Evolutionary conservation across 2,329 filamentous ascomycete genomes (phyloP).

Genomic region (Biscogniauxia sp.): DNA sequence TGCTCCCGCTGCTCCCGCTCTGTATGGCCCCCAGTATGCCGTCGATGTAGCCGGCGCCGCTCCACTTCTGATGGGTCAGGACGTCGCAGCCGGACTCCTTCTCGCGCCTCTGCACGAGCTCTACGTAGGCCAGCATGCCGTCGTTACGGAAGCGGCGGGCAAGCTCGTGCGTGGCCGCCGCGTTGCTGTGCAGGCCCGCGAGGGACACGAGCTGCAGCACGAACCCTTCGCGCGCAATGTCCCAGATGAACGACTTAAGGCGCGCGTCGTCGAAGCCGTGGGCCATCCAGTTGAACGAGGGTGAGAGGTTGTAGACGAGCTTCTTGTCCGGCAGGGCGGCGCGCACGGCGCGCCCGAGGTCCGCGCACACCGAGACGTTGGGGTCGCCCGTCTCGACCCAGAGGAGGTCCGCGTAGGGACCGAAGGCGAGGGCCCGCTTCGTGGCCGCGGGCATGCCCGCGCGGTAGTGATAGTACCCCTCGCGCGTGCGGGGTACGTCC

Average conservation of each 20-base stretch:
- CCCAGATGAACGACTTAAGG: slow-evolving; percentile 92
- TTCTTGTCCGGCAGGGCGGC: slow-evolving; percentile 72
- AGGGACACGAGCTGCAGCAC: slow-evolving; percentile 66
- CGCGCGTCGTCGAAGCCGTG: slow-evolving; percentile 85
- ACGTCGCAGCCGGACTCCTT: slow-evolving; percentile 90
- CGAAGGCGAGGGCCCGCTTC: slow-evolving; percentile 89
- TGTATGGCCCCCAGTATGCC: slow-evolving; percentile 87
- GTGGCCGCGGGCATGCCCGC: slow-evolving; percentile 83
- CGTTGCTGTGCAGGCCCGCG: slow-evolving; percentile 64
- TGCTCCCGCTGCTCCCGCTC: slow-evolving; percentile 81
- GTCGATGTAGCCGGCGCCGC: slow-evolving; percentile 70
- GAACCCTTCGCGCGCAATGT: slow-evolving; percentile 85
- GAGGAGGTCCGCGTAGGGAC: slow-evolving; percentile 87
- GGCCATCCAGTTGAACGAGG: slow-evolving; percentile 98
- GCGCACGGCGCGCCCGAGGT: slow-evolving; percentile 76
- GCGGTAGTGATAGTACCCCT: slow-evolving; percentile 90
- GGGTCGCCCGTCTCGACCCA: slow-evolving; percentile 97
- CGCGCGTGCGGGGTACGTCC: slow-evolving; percentile 88
- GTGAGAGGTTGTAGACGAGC: slow-evolving; percentile 93
- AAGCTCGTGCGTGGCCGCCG: slow-evolving; percentile 68
- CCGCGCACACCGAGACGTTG: slow-evolving; percentile 70
- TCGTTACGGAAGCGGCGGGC: slow-evolving; percentile 80
- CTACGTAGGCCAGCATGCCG: slow-evolving; percentile 97
- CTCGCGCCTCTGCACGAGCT: slow-evolving; percentile 82
- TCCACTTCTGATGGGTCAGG: slow-evolving; percentile 92